Base-by-base conservation (phyloP, 495 filamentous ascomycete species). In the Annulohypoxylon bovei region DNA sequence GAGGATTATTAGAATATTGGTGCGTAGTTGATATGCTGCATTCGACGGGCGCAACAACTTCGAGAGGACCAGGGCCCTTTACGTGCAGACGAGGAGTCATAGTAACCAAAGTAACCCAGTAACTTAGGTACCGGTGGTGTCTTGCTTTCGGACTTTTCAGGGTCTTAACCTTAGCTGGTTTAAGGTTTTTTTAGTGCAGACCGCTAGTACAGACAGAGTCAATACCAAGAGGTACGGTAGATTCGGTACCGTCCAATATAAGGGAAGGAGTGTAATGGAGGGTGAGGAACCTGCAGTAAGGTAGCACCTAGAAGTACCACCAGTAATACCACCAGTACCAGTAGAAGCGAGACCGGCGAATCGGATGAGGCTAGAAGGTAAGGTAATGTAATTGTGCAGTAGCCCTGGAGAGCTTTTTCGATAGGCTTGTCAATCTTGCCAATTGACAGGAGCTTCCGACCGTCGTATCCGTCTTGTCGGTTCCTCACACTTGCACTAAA, bases 71-170 rank as follows among this genome's bases (percentile, higher is more conserved):
- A 18, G 46, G 67, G 64, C 69, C 69, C 64, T 72, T 72, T 53
- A 71, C 67, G 68, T 77, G 73, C 30, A 72, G 56, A 56, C 73
- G 75, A 63, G 72, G 75, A 73, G 72, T 77, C 75, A 77, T 75
- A 49, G 65, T 58, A 20, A 16, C 18, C 8, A 23, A 27, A 50
- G 46, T 27, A 27, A 27, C 46, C 46, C n/a, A n/a, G 22, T 50
- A 27, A 6, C 23, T 23, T 28, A 50, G 46, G 20, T 16, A 46
- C 18, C 18, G 44, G 23, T 5, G 28, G 39, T 47, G 33, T 56
- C 47, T 65, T 65, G 67, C 32, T 52, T 65, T 37, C 61, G 42
- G 66, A 35, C 39, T 58, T 59, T 63, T 72, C 57, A 72, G 64
- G 63, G 69, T 72, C 69, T 67, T 42, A 67, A 59, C 69, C 69